Evolutionary conservation across 495 filamentous ascomycete species (phyloP).

Genomic region (Hypoxylon crocopeplum): DNA sequence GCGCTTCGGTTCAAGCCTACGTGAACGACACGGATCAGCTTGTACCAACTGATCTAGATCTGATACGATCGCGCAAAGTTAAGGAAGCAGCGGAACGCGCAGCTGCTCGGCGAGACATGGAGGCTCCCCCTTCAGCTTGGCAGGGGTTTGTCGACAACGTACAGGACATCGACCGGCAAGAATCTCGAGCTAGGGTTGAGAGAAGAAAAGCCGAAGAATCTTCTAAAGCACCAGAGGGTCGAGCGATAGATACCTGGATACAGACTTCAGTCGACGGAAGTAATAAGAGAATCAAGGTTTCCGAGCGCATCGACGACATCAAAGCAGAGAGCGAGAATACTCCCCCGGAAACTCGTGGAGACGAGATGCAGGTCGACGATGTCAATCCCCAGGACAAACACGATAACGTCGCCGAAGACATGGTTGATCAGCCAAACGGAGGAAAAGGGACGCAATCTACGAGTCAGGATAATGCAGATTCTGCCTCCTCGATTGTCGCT

Average conservation of each 20-base stretch:
- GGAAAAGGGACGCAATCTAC: constrained; percentile 6
- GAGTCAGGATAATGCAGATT: constrained; percentile 5
- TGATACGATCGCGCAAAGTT: constrained; percentile 40
- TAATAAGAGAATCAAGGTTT: constrained; percentile 53
- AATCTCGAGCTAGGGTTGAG: constrained; percentile 16
- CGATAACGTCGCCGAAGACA: not conserved
- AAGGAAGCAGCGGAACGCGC: constrained; percentile 28
- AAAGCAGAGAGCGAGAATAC: constrained; percentile 19
- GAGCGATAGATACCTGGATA: constrained; percentile 40
- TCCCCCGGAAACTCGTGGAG: constrained; percentile 10
- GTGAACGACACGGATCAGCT: constrained; percentile 77
- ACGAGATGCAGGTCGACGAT: constrained; percentile 20
- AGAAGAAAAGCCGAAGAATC: constrained; percentile 39
- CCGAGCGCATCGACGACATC: constrained; percentile 36
- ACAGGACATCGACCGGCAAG: constrained; percentile 27
- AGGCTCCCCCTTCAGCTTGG: constrained; percentile 23
- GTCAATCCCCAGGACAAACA: not conserved
- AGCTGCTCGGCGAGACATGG: constrained; percentile 6
- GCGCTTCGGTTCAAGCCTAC: constrained; percentile 74
- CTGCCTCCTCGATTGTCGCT: constrained; percentile 17
- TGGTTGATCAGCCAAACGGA: constrained; percentile 2
- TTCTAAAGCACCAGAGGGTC: constrained; percentile 18
- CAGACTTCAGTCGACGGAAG: constrained; percentile 45
- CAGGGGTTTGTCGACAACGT: constrained; percentile 29
- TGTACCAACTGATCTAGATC: constrained; percentile 82